Evolutionary conservation across 805 yeast genomes (phyloP).

Genomic region (Kodamaea laetipori): DNA sequence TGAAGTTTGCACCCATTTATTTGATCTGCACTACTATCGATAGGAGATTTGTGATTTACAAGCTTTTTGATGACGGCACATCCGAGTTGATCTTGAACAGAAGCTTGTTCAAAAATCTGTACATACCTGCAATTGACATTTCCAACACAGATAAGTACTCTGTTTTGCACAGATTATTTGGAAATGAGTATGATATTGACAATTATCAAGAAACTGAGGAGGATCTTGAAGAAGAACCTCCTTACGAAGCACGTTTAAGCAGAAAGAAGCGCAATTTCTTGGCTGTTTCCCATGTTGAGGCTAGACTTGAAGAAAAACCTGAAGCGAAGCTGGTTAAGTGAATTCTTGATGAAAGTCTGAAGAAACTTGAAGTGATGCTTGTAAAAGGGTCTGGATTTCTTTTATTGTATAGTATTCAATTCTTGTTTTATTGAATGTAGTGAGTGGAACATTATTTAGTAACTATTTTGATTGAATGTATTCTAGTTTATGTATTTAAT

Average conservation of each 20-base stretch:
- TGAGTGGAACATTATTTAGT: too few species aligned
- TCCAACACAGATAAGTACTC: slow-evolving; percentile 13
- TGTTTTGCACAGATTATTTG: slow-evolving; percentile 13
- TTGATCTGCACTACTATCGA: slow-evolving; percentile 26
- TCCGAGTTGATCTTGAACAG: slow-evolving; percentile 19
- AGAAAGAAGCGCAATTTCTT: slow-evolving; percentile 6
- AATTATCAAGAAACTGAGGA: neutral
- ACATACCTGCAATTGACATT: slow-evolving; percentile 6
- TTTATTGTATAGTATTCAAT: slow-evolving; percentile 4
- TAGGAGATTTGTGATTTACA: slow-evolving; percentile 24
- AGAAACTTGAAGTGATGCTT: neutral
- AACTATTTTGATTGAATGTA: too few species aligned
- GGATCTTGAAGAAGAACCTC: slow-evolving; percentile 6
- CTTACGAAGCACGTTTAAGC: slow-evolving; percentile 1
- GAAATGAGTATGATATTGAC: slow-evolving; percentile 8
- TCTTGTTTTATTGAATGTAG: neutral
- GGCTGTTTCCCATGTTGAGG: slow-evolving; percentile 1
- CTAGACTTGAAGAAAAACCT: neutral
- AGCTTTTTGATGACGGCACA: slow-evolving; percentile 22
- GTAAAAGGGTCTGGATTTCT: neutral
- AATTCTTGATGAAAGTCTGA: too few species aligned
- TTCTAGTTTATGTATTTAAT: too few species aligned
- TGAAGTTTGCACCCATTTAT: slow-evolving; percentile 26
- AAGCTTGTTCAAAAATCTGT: slow-evolving; percentile 8
- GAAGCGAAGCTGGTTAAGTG: slow-evolving; percentile 3